A percentile compares a stretch with the other conserved stretches of the same genome.
These are phyloP conservation scores for Penicillium sp. DNA, from an alignment of 2,329 filamentous ascomycete species.

Conservation along the genomic window DNA sequence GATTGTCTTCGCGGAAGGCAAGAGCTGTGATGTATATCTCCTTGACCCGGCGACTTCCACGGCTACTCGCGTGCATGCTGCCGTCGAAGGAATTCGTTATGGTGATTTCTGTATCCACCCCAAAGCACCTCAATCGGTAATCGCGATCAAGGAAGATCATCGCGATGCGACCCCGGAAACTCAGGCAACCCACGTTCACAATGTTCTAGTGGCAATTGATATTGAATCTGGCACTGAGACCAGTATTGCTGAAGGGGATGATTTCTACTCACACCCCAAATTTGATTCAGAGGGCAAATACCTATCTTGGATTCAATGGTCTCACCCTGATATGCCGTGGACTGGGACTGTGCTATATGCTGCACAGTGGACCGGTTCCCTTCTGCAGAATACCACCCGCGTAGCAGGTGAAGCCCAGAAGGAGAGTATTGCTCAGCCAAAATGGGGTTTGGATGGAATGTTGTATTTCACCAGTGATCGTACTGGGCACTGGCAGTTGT, in stretches of 20 bases:
- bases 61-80: constrained; percentile 35
- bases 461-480: constrained; percentile 53
- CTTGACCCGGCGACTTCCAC: constrained; percentile 42
- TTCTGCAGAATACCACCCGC: constrained; percentile 32
- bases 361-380: constrained; percentile 45
- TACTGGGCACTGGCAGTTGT: constrained; percentile 52
- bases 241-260: constrained; percentile 47
- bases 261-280: constrained; percentile 56
- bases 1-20: constrained; percentile 51
- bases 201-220: constrained; percentile 35
- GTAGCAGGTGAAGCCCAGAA: constrained; percentile 46
- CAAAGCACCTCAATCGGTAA: constrained; percentile 41
- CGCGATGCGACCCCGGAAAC: constrained; percentile 29
- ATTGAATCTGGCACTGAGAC: constrained; percentile 33
- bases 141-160: constrained; percentile 58
- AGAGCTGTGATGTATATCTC: constrained; percentile 46
- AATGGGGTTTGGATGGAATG: constrained; percentile 53
- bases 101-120: constrained; percentile 50
- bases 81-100: constrained; percentile 33
- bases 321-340: constrained; percentile 57
- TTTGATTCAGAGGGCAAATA: constrained; percentile 51
- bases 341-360: constrained; percentile 48
- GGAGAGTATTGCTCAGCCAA: constrained; percentile 52
- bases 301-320: constrained; percentile 58
- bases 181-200: constrained; percentile 30